Percentiles rank a stretch among this genome's conserved stretches.
Conservation (phyloP, 75 land plant species). For the Selaginella moellendorffii region DNA sequence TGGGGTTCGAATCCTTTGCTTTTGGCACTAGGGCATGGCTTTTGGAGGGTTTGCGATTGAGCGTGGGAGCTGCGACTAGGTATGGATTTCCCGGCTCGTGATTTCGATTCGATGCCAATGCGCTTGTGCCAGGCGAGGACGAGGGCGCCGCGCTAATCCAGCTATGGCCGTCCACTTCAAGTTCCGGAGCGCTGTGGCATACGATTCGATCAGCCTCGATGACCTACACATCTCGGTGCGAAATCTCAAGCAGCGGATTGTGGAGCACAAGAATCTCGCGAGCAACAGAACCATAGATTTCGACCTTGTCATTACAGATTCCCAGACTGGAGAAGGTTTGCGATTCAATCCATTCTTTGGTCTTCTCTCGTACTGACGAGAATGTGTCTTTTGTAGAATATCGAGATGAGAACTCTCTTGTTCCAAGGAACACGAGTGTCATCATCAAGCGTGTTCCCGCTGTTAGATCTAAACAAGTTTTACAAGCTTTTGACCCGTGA, state of each 20-base stretch:
- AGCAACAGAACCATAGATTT: constrained; percentile 27
- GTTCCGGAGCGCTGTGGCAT: constrained; percentile 63
- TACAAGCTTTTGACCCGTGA: constrained; percentile 24
- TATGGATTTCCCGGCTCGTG: too few relatives aligned
- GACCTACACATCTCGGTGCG: constrained; percentile 44
- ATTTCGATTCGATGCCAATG: too few relatives aligned
- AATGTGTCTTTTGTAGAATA: constrained; percentile 38
- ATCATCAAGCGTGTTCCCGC: constrained; percentile 66
- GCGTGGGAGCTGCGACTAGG: too few relatives aligned
- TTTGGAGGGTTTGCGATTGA: too few relatives aligned
- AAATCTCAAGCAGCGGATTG: constrained; percentile 40
- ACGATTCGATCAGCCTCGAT: constrained; percentile 44
- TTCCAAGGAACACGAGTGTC: constrained; percentile 58
- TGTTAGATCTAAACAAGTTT: constrained; percentile 14
- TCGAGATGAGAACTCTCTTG: constrained; percentile 28
- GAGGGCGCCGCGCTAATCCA: too few relatives aligned
- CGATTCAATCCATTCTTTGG: too few relatives aligned
- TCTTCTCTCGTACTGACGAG: too few relatives aligned
- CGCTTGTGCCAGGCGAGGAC: too few relatives aligned
- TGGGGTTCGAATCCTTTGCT: too few relatives aligned
- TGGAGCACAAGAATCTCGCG: constrained; percentile 42
- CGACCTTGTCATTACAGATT: constrained; percentile 66
- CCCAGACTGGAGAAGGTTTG: constrained; percentile 42
- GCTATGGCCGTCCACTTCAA: constrained; percentile 61
- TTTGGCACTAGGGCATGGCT: too few relatives aligned